Evolutionary conservation across 2,329 filamentous ascomycete genomes (phyloP).

Genomic region (Leptographium lundbergii): DNA sequence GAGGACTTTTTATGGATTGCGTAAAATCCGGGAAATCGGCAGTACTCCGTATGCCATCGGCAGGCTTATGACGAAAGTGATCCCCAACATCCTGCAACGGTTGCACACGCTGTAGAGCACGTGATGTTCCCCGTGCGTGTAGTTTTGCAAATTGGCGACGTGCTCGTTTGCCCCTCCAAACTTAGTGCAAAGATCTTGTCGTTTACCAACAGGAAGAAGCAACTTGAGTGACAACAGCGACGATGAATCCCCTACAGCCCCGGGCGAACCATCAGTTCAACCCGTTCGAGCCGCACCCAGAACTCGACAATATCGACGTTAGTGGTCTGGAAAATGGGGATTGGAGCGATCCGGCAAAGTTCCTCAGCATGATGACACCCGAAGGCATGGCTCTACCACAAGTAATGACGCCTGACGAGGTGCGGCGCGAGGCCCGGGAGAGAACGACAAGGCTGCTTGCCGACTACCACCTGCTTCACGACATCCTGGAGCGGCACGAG

Average conservation of each 20-base stretch:
- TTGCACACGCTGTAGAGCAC: too few species aligned
- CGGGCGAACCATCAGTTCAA: not conserved
- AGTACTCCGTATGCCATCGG: too few species aligned
- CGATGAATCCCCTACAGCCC: not conserved
- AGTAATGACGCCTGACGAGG: not conserved
- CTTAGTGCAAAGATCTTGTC: too few species aligned
- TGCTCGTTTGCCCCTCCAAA: too few species aligned
- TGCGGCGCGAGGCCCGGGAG: not conserved
- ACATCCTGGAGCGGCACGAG: slow-evolving; percentile 37
- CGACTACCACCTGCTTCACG: slow-evolving; percentile 21
- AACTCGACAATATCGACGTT: not conserved
- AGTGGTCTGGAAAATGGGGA: not conserved
- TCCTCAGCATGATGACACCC: not conserved
- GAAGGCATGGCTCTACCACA: not conserved
- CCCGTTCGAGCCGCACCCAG: not conserved
- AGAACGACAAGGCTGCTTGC: not conserved
- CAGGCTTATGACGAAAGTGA: too few species aligned
- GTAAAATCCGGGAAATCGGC: too few species aligned
- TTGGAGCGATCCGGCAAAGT: not conserved
- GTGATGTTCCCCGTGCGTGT: too few species aligned
- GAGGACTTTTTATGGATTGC: too few species aligned
- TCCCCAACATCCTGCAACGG: too few species aligned
- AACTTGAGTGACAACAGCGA: not conserved
- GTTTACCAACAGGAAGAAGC: too few species aligned
- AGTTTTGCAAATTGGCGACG: too few species aligned